phyloP scores from a whole-genome alignment of 768 basidiomycete genomes.

The Lanmaoa rubissima region DNA sequence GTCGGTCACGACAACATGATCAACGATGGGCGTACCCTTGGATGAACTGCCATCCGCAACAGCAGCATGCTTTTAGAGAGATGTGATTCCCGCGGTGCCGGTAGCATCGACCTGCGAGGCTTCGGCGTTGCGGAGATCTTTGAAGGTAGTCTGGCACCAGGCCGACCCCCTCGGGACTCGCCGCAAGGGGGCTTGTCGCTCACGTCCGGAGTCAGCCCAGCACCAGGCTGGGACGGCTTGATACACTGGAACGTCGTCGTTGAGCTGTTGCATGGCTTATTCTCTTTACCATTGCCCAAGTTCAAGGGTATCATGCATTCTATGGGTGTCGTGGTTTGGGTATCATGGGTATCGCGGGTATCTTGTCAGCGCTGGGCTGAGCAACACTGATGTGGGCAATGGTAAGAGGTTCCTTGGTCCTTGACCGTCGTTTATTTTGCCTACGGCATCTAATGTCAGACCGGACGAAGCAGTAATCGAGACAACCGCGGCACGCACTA shows the following conservation, averaged over 20 bases:
- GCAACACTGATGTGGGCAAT: neutral
- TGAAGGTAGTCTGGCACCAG: neutral
- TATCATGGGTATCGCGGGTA: slow-evolving; percentile 2
- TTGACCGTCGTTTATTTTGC: neutral
- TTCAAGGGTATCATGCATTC: neutral
- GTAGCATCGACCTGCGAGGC: no score
- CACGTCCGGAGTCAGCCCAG: neutral
- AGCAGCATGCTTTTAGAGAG: neutral
- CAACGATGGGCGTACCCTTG: neutral
- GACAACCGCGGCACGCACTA: slow-evolving; percentile 1
- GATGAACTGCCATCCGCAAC: neutral
- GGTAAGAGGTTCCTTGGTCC: neutral
- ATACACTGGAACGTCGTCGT: slow-evolving; percentile 1
- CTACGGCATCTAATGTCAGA: neutral
- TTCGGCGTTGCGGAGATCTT: no score
- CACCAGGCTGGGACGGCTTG: neutral
- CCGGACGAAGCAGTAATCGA: neutral
- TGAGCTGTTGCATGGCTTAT: neutral
- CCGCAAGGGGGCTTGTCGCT: neutral
- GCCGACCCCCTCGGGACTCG: neutral
- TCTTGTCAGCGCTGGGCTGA: slow-evolving; percentile 7
- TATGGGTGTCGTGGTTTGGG: neutral
- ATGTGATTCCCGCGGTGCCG: no score
- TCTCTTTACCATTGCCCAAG: slow-evolving; percentile 13
- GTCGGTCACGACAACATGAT: neutral